Evolutionary conservation across 1,284 basidiomycete genomes (phyloP).

Genomic region (Heterobasidion parviporum): DNA sequence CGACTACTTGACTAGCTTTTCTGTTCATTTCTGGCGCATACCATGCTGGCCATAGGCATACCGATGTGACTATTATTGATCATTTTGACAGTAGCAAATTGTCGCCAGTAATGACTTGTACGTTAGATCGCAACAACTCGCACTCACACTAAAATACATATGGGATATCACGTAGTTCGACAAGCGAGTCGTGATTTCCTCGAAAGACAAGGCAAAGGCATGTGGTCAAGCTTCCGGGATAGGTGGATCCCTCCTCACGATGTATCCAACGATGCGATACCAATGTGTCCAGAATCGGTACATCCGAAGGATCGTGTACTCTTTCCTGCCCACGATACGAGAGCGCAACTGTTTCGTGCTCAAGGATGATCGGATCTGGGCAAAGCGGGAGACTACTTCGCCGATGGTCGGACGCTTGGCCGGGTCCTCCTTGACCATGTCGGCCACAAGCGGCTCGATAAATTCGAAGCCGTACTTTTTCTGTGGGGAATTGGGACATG

Average conservation of each 20-base stretch:
- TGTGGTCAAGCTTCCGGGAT: not conserved
- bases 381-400: constrained; percentile 17
- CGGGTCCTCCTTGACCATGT: constrained; percentile 22
- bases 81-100: too few species aligned
- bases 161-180: too few species aligned
- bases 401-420: constrained; percentile 19
- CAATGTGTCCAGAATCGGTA: not conserved
- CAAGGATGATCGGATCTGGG: constrained; percentile 9
- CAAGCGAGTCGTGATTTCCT: too few species aligned
- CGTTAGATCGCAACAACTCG: too few species aligned
- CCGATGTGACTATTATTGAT: too few species aligned
- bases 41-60: too few species aligned
- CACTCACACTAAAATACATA: too few species aligned
- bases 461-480: constrained; percentile 18
- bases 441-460: constrained; percentile 19
- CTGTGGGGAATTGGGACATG: constrained; percentile 9
- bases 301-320: not conserved
- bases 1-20: too few species aligned
- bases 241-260: not conserved
- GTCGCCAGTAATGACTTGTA: too few species aligned
- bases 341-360: constrained; percentile 14
- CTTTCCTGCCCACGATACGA: constrained; percentile 8
- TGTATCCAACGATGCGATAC: not conserved
- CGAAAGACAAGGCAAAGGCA: too few species aligned
- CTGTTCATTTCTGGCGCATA: too few species aligned